These are phyloP conservation scores for Apocynum venetum DNA, from an alignment of 257 asterid genomes.

Conservation along the genomic window DNA sequence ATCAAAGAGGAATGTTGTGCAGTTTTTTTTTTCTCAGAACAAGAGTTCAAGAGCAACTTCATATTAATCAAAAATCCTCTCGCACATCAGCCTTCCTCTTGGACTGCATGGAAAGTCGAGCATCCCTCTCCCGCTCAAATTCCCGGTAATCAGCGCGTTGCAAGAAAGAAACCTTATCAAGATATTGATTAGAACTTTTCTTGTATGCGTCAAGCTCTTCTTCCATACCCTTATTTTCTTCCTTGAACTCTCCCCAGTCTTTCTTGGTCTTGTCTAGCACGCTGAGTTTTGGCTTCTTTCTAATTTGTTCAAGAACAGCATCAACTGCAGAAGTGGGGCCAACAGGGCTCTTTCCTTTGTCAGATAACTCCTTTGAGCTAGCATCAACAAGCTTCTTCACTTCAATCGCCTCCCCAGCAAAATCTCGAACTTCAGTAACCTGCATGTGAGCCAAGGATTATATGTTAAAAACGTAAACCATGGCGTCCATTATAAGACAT, in stretches of 20 bases:
- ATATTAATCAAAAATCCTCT: slow-evolving; percentile 47
- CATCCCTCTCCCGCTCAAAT: slow-evolving; percentile 92
- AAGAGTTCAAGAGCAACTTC: background rate
- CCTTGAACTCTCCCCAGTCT: slow-evolving; percentile 98
- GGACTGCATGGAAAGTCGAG: slow-evolving; percentile 71
- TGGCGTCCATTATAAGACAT: background rate
- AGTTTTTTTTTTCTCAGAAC: background rate
- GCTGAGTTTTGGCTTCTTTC: slow-evolving; percentile 83
- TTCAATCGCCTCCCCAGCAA: slow-evolving; percentile 87
- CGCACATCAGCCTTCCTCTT: slow-evolving; percentile 83
- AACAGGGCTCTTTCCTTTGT: slow-evolving; percentile 60
- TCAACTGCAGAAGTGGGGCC: slow-evolving; percentile 77
- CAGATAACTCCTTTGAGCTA: slow-evolving; percentile 49
- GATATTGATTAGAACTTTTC: slow-evolving; percentile 87
- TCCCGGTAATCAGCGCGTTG: slow-evolving; percentile 84
- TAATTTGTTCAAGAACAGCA: slow-evolving; percentile 83
- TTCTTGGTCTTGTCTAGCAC: slow-evolving; percentile 94
- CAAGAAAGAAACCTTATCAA: slow-evolving; percentile 82
- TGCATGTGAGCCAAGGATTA: slow-evolving; percentile 18
- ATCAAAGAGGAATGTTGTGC: background rate
- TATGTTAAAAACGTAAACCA: slow-evolving; percentile 1
- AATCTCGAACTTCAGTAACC: slow-evolving; percentile 83
- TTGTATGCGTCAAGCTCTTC: slow-evolving; percentile 91
- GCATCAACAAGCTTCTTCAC: slow-evolving; percentile 78
- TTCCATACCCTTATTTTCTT: slow-evolving; percentile 74